Conservation (phyloP, 2,329 filamentous ascomycete genomes). For the Clarireedia monteithiana region DNA sequence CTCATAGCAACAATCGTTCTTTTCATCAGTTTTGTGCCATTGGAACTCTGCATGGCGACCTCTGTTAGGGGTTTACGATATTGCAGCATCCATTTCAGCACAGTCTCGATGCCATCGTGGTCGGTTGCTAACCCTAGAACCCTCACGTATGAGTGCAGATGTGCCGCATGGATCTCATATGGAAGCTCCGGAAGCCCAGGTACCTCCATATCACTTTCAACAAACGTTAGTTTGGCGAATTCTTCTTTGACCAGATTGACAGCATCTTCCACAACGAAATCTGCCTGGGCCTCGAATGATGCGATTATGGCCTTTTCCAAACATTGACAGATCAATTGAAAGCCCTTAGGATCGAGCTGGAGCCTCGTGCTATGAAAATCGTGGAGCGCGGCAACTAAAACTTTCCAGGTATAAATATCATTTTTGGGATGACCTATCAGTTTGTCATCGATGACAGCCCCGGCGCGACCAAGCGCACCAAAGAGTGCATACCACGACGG, state of each 20-base stretch:
- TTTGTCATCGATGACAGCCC: conserved; percentile 15
- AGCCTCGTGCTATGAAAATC: conserved; percentile 23
- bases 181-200: conserved; percentile 29
- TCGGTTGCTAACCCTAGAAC: conserved; percentile 55
- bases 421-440: conserved; percentile 16
- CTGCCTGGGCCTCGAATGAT: conserved; percentile 3
- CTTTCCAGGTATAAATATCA: conserved; percentile 22
- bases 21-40: conserved; percentile 15
- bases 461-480: conserved; percentile 30
- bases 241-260: conserved; percentile 27
- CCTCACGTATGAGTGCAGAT: conserved; percentile 54
- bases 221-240: conserved; percentile 24
- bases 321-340: conserved; percentile 21
- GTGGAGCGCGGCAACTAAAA: conserved; percentile 15
- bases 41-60: conserved; percentile 10
- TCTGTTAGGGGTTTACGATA: conserved; percentile 32
- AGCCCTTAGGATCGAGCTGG: conserved; percentile 25
- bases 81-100: conserved; percentile 51
- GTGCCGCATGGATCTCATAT: conserved; percentile 37
- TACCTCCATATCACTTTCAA: neutral
- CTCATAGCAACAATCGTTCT: conserved; percentile 20
- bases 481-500: conserved; percentile 38
- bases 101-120: conserved; percentile 45
- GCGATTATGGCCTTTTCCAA: conserved; percentile 23
- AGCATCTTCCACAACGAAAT: conserved; percentile 13